These are phyloP conservation scores for Phytophthora multivora DNA, from an alignment of 352 stramenopile species.

Conservation along the genomic window DNA sequence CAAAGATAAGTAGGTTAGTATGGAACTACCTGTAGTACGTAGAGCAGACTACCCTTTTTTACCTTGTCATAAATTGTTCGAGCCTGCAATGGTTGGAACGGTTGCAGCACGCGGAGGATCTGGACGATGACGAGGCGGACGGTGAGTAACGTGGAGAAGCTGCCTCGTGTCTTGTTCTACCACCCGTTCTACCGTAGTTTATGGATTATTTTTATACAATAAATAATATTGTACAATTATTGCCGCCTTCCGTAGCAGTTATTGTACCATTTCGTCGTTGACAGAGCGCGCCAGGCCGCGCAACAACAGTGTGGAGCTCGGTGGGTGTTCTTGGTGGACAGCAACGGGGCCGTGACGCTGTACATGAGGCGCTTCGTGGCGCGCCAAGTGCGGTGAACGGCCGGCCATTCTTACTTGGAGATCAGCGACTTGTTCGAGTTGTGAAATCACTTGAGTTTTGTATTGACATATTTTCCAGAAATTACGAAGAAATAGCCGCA, in stretches of 20 bases:
- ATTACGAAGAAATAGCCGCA: slow-evolving; percentile 5
- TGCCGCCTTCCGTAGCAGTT: not conserved
- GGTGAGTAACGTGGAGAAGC: slow-evolving; percentile 26
- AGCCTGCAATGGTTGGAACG: slow-evolving; percentile 54
- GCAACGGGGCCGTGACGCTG: slow-evolving; percentile 10
- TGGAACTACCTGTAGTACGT: not conserved
- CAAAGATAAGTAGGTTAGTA: not conserved
- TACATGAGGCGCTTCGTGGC: slow-evolving; percentile 6
- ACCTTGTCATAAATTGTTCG: slow-evolving; percentile 79
- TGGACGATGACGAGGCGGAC: slow-evolving; percentile 32
- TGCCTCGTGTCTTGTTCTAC: slow-evolving; percentile 5
- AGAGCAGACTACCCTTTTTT: not conserved
- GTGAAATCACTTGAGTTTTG: not conserved
- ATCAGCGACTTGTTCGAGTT: not conserved
- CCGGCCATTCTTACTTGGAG: slow-evolving; percentile 15
- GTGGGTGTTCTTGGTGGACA: slow-evolving; percentile 27
- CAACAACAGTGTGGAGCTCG: slow-evolving; percentile 70
- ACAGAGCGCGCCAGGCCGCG: slow-evolving; percentile 55
- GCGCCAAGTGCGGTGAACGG: slow-evolving; percentile 13
- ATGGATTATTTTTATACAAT: slow-evolving; percentile 3
- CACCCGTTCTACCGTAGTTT: slow-evolving; percentile 17
- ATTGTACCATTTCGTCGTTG: slow-evolving; percentile 72
- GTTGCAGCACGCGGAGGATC: slow-evolving; percentile 58
- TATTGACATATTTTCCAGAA: not conserved
- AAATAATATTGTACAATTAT: no score